Evolutionary conservation across 441 rosid genomes (phyloP), one percentile per base, ranked within the genome.

Genomic region (Syzygium syzygioides): DNA sequence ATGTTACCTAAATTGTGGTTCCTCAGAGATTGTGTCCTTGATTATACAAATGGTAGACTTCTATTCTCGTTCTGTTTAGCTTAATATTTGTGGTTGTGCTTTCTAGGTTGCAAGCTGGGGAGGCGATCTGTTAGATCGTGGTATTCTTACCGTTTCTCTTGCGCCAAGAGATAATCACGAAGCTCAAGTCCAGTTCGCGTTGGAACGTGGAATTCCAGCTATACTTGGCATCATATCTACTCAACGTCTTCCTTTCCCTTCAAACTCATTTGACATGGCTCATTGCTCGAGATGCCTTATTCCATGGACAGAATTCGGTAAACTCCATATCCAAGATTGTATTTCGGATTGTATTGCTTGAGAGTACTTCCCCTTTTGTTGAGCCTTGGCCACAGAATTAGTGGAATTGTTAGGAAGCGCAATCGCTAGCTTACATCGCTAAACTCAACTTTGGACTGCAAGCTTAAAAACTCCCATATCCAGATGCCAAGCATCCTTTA

Each of bases 241-340:
- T 12, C 99, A 98, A 80, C 96, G 99, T 57, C 98, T 98, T 60
- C 98, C 99, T 68, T 98, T 97, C 94, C 98, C 99, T 26, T 98
- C 99, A 14, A 96, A 93, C 89, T 95, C 99, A 56, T 98, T 98
- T 84, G 99, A 98, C 91, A 96, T 98, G 99, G 99, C 99, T 92
- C 99, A 98, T 93, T 98, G 99, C 95, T 98, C 99, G 41, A 95
- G 99, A 92, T 97, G 99, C 94, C 99, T 98, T 90, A 98, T 98
- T 88, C 99, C 99, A 26, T 98, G 99, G 99, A 96, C 99, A 54
- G 99, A 98, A 95, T 98, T 96, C 8, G 99, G 99, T 98, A 95
- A 91, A 37, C 80, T 68, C 86, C 48, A 64, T 41, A 66, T 83
- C 34, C 34, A 20, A 71, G 80, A 71, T 71, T 71, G 80, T 23